Conservation (phyloP, 2,329 filamentous ascomycete genomes). For the Talaromyces sp. region DNA sequence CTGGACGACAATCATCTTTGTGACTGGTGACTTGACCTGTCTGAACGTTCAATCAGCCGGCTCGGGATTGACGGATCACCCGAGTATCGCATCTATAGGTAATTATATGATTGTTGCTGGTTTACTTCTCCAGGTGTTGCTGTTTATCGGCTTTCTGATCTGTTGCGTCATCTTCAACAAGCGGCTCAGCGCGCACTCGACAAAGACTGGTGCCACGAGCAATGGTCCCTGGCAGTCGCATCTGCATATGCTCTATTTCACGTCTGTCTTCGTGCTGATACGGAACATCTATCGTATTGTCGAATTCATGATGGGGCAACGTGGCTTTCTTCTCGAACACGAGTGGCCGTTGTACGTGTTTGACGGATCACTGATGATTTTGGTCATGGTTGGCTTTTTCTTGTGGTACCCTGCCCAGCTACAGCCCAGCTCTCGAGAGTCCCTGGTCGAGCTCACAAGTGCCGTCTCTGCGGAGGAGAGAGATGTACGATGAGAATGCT, state of each 20-base stretch:
- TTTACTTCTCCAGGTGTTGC: slow-evolving; percentile 7
- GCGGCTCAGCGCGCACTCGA: neutral
- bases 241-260: slow-evolving; percentile 12
- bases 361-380: slow-evolving; percentile 11
- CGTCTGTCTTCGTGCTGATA: slow-evolving; percentile 1
- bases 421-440: neutral
- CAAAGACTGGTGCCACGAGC: neutral
- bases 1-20: slow-evolving; percentile 11
- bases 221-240: slow-evolving; percentile 11
- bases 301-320: slow-evolving; percentile 11
- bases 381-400: slow-evolving; percentile 13
- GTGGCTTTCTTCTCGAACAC: slow-evolving; percentile 11
- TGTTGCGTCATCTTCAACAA: slow-evolving; percentile 14
- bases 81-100: neutral
- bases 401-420: slow-evolving; percentile 13
- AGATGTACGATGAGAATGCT: neutral
- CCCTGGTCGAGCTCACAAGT: slow-evolving; percentile 6
- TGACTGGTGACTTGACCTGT: slow-evolving; percentile 9
- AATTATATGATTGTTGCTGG: slow-evolving; percentile 15
- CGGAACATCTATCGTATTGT: slow-evolving; percentile 14
- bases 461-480: neutral
- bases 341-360: slow-evolving; percentile 17
- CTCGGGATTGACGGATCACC: slow-evolving; percentile 7
- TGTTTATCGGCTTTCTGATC: slow-evolving; percentile 9
- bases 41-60: slow-evolving; percentile 8